Conservation (phyloP, 192 early-diverging fungal genomes). For the Glomus cerebriforme region DNA sequence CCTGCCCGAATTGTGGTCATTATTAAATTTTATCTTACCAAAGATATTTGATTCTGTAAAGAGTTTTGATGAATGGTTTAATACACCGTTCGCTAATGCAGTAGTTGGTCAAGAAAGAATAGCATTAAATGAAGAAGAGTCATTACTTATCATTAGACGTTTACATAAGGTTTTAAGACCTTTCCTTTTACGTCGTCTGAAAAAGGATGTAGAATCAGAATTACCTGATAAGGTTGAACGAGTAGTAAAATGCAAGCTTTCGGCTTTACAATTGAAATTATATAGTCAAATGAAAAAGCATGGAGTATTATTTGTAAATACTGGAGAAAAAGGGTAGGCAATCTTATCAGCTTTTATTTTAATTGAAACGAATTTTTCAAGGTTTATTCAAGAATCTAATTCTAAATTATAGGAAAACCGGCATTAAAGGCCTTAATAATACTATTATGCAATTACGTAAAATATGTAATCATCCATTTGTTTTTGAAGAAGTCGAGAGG, state of each 20-base stretch:
- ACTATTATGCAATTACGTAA: slow-evolving; percentile 98
- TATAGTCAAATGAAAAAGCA: slow-evolving; percentile 87
- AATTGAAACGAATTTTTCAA: too few species aligned
- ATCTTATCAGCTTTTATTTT: neutral
- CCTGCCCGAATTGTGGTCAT: slow-evolving; percentile 93
- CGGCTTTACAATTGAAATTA: slow-evolving; percentile 79
- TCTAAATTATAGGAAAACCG: slow-evolving; percentile 46
- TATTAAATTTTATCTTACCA: slow-evolving; percentile 95
- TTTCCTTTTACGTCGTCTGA: slow-evolving; percentile 93
- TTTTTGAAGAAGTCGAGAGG: slow-evolving; percentile 90
- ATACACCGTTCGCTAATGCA: slow-evolving; percentile 83
- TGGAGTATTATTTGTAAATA: slow-evolving; percentile 69
- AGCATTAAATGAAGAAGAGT: slow-evolving; percentile 97
- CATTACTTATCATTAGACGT: slow-evolving; percentile 92
- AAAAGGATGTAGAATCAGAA: slow-evolving; percentile 98
- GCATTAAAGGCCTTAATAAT: slow-evolving; percentile 87
- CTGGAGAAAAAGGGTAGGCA: slow-evolving; percentile 63
- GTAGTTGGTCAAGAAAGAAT: slow-evolving; percentile 84
- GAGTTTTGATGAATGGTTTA: slow-evolving; percentile 99
- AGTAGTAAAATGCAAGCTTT: slow-evolving; percentile 91
- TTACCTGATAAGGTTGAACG: slow-evolving; percentile 96
- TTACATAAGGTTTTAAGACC: slow-evolving; percentile 95
- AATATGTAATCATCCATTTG: slow-evolving; percentile 98
- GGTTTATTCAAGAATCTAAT: slow-evolving; percentile 1
- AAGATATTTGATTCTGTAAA: slow-evolving; percentile 96